Evolutionary conservation across 2,329 filamentous ascomycete genomes (phyloP).

Genomic region (Exserohilum turcica): DNA sequence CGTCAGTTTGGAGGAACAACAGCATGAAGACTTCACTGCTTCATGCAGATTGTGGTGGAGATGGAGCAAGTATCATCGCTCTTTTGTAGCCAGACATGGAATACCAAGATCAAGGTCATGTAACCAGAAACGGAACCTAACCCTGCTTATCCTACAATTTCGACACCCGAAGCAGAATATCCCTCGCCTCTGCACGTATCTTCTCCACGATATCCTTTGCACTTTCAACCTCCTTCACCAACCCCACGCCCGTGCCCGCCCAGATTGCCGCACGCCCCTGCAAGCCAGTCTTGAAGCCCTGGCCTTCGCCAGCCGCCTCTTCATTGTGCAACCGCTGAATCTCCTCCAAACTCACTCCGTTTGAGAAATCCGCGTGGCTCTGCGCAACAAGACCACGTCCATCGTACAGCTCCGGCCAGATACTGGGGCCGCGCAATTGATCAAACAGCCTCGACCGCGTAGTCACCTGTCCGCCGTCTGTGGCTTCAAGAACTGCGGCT

Average conservation of each 20-base stretch:
- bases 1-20: too few relatives aligned
- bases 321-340: slow-evolving; percentile 52
- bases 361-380: slow-evolving; percentile 51
- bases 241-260: slow-evolving; percentile 65
- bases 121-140: too few relatives aligned
- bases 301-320: slow-evolving; percentile 55
- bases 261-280: slow-evolving; percentile 60
- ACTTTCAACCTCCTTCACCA: slow-evolving; percentile 57
- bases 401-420: slow-evolving; percentile 64
- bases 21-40: too few relatives aligned
- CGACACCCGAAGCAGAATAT: slow-evolving; percentile 33
- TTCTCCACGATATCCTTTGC: slow-evolving; percentile 58
- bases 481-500: slow-evolving; percentile 52
- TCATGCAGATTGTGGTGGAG: too few relatives aligned
- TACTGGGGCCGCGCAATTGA: slow-evolving; percentile 59
- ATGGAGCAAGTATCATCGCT: too few relatives aligned
- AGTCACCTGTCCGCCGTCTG: slow-evolving; percentile 58
- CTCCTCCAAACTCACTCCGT: slow-evolving; percentile 50
- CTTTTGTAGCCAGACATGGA: too few relatives aligned
- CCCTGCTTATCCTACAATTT: background rate
- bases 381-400: slow-evolving; percentile 62
- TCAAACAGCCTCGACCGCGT: slow-evolving; percentile 59
- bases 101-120: too few relatives aligned
- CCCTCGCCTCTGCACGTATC: slow-evolving; percentile 48
- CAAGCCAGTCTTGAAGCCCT: slow-evolving; percentile 57